phyloP scores from a whole-genome alignment of 23 red algal species.

The Cyanidium caldarium region DNA sequence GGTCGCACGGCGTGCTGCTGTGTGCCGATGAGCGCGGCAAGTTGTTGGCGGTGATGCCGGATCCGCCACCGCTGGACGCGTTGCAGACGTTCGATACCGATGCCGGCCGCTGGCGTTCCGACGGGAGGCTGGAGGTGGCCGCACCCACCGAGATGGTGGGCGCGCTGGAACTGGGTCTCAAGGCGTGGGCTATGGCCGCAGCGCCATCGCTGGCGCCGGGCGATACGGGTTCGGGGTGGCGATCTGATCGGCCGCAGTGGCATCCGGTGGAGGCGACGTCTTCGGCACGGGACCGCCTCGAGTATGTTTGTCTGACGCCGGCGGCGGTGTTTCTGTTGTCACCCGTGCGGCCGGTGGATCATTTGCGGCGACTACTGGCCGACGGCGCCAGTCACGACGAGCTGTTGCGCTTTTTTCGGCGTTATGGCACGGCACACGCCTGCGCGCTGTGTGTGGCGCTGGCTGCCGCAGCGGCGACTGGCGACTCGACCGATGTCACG shows the following conservation, averaged over 20 bases:
- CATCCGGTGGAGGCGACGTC: slow-evolving; percentile 17
- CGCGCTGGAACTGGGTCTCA: not conserved
- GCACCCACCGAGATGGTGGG: not conserved
- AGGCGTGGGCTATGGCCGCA: not conserved
- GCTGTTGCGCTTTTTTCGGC: slow-evolving; percentile 34
- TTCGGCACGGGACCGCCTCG: slow-evolving; percentile 1
- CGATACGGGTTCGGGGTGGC: slow-evolving; percentile 14
- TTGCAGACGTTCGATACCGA: too few species aligned
- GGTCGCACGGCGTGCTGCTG: slow-evolving; percentile 8
- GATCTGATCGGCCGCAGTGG: slow-evolving; percentile 4
- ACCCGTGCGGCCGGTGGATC: slow-evolving; percentile 27
- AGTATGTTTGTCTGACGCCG: slow-evolving; percentile 29
- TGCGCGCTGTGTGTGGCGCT: slow-evolving; percentile 53
- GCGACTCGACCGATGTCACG: too few species aligned
- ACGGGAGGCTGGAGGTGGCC: too few species aligned
- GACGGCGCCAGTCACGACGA: slow-evolving; percentile 1
- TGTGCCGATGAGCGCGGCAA: slow-evolving; percentile 1
- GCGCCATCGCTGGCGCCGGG: not conserved
- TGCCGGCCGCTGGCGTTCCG: too few species aligned
- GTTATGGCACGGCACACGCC: slow-evolving; percentile 44
- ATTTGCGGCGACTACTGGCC: slow-evolving; percentile 22
- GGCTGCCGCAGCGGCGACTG: slow-evolving; percentile 7
- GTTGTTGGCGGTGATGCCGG: not conserved
- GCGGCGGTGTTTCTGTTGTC: slow-evolving; percentile 27
- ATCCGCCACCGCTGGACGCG: not conserved